These are phyloP conservation scores for Lachnellula suecica DNA, from an alignment of 2,329 filamentous ascomycete species.

Conservation along the genomic window DNA sequence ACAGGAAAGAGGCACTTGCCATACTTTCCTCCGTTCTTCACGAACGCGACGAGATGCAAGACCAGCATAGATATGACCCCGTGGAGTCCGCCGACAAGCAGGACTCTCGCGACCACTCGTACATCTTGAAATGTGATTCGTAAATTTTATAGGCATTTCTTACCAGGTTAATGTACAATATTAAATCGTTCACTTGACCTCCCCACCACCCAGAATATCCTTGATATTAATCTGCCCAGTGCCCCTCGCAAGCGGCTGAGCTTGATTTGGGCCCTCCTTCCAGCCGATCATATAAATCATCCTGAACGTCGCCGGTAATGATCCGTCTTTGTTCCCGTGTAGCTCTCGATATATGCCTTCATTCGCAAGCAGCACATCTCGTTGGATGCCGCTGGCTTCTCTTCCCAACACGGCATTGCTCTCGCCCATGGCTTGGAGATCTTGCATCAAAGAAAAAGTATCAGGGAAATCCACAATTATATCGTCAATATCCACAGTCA, in stretches of 20 bases:
- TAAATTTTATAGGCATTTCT: no score
- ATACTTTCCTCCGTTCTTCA: no score
- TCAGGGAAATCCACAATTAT: conserved; percentile 94
- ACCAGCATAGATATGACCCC: no score
- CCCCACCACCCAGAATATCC: conserved; percentile 60
- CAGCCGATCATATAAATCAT: conserved; percentile 99
- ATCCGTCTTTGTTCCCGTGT: conserved; percentile 78
- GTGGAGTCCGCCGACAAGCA: no score
- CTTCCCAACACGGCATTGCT: conserved; percentile 84
- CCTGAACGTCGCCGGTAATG: conserved; percentile 85
- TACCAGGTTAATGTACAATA: no score
- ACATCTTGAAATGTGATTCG: no score
- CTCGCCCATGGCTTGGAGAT: conserved; percentile 96
- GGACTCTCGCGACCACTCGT: no score
- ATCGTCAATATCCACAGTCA: conserved; percentile 96
- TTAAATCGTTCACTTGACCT: conserved; percentile 22
- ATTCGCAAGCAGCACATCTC: conserved; percentile 82
- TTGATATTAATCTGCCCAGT: conserved; percentile 87
- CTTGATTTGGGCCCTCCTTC: conserved; percentile 80
- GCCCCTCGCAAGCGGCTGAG: conserved; percentile 77
- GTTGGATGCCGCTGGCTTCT: conserved; percentile 73
- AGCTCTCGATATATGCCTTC: conserved; percentile 87
- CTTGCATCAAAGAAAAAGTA: conserved; percentile 86
- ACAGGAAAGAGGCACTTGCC: no score
- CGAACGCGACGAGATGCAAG: no score